These are phyloP conservation scores for Colletotrichum spaethianum DNA, from an alignment of 2,329 filamentous ascomycete species.

Conservation along the genomic window DNA sequence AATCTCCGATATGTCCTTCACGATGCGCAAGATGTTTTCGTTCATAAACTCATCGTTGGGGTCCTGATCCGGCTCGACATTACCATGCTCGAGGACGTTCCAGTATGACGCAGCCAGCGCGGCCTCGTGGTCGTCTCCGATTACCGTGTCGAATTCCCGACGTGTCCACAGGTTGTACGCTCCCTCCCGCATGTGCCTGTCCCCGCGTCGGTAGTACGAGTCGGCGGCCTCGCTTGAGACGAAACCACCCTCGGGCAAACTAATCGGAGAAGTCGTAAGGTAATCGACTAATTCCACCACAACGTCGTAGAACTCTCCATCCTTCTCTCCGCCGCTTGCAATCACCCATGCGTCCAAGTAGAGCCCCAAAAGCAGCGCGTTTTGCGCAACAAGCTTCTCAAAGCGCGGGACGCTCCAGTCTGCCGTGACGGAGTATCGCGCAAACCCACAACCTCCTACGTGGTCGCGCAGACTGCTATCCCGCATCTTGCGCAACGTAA, in stretches of 20 bases:
- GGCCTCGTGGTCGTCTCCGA: conserved; percentile 65
- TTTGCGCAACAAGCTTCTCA: conserved; percentile 97
- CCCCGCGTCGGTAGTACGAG: conserved; percentile 80
- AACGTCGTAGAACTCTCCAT: conserved; percentile 81
- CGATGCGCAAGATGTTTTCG: conserved; percentile 87
- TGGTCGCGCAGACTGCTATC: conserved; percentile 70
- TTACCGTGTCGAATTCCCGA: conserved; percentile 84
- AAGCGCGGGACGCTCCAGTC: conserved; percentile 98
- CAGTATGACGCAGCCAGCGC: conserved; percentile 87
- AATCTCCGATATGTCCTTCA: conserved; percentile 76
- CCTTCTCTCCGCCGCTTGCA: conserved; percentile 58
- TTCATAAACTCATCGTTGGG: conserved; percentile 95
- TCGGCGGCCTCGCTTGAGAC: conserved; percentile 93
- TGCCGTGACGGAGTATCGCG: conserved; percentile 87
- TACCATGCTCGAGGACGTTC: conserved; percentile 87
- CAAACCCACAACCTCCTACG: conserved; percentile 67
- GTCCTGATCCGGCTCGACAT: conserved; percentile 86
- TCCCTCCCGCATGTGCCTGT: conserved; percentile 88
- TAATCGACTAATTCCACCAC: conserved; percentile 91
- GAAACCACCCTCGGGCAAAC: conserved; percentile 80
- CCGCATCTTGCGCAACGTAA: conserved; percentile 82
- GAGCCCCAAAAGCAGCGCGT: conserved; percentile 85
- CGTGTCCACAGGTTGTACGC: conserved; percentile 96
- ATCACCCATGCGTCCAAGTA: conserved; percentile 90
- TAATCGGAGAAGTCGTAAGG: conserved; percentile 79